Base-by-base conservation (phyloP, 805 yeast species). In the Komagataella populi region DNA sequence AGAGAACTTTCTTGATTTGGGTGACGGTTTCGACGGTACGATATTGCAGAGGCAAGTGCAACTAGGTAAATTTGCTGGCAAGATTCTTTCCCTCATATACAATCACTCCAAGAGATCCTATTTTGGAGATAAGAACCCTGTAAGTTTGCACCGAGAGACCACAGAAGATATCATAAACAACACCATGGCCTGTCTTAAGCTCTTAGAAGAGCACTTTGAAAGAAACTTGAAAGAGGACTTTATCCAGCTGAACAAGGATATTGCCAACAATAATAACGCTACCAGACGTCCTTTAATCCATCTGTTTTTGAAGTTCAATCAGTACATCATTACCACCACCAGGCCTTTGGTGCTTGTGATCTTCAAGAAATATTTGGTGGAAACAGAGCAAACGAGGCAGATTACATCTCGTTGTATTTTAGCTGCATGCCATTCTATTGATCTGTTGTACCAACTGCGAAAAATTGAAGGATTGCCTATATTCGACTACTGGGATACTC, bases 401-500 rank as follows among this genome's bases (percentile, higher is more conserved):
- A 55, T 64, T 17, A 57, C 58, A 4, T 57, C 57, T 46, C 60
- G 59, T 50, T 63, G 70, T 50, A 59, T 68, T 22, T 57, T 59
- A 24, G 59, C 69, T 2, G 65, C 72, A 3, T 57, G 58, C 30
- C 62, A 64, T 12, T 66, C 64, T 36, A 60, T 69, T 49, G 60
- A 59, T 23, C 55, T 66, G 36, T 51, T 68, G 2, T 54, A 54
- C 16, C 61, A 59, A 44, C 55, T 69, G 46, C 60, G 59, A 43
- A 57, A 56, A 17, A 54, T 59, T 50, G 64, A 64, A 3, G 51
- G 63, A 55, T 59, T 68, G 48, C 64, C 66, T 5, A 63, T 69
- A 17, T 68, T 63, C 59, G 73, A 70, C 39, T 68, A 67, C 55
- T 67, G 70, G 69, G 71, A 69, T 55, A 66, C 67, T 3, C 67